Evolutionary conservation across 169 alveolate species (phyloP).

Genomic region (Nephromyces sp.): DNA sequence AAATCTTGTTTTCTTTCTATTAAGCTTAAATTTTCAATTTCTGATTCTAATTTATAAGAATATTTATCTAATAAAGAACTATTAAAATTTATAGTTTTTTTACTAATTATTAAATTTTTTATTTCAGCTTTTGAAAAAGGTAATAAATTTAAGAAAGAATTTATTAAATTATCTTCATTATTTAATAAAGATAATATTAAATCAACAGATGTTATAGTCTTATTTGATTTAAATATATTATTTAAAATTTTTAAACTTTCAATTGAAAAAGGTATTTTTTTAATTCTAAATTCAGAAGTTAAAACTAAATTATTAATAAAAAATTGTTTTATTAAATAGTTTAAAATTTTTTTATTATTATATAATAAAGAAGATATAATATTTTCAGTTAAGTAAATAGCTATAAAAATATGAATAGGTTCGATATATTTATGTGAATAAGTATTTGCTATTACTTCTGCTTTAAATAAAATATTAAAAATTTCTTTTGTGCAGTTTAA

Average conservation of each 20-base stretch:
- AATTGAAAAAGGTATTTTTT: no score
- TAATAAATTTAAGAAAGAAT: not conserved
- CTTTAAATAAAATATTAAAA: not conserved
- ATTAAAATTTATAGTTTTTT: not conserved
- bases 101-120: not conserved
- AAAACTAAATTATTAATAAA: not conserved
- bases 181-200: not conserved
- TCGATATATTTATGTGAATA: not conserved
- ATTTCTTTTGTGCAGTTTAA: not conserved
- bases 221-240: not conserved
- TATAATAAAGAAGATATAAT: not conserved
- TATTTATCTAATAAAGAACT: not conserved
- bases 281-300: no score
- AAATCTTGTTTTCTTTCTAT: not conserved
- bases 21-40: not conserved
- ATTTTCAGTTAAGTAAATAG: not conserved
- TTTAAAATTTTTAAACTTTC: not conserved
- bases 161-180: not conserved
- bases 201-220: not conserved
- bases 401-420: not conserved
- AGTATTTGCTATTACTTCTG: not conserved
- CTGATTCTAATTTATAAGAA: not conserved
- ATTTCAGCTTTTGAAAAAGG: no score
- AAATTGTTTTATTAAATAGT: not conserved
- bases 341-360: not conserved